Evolutionary conservation across 148 eudicot genomes (phyloP).

Genomic region (Spergularia bocconei): DNA sequence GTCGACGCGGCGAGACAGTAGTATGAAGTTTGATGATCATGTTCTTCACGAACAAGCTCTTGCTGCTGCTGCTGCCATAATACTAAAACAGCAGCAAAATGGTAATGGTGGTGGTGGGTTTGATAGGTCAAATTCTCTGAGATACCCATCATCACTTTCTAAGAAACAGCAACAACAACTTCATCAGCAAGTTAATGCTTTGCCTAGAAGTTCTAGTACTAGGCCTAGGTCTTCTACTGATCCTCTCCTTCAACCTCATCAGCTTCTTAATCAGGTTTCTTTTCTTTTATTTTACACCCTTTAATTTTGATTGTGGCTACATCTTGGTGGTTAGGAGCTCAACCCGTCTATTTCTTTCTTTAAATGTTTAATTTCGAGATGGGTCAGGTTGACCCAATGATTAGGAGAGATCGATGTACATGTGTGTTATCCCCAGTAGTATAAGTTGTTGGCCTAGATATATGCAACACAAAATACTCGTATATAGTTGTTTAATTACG

Average conservation of each 20-base stretch:
- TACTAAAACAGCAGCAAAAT: slow-evolving; percentile 50
- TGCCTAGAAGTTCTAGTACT: slow-evolving; percentile 77
- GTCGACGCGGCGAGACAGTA: slow-evolving; percentile 42
- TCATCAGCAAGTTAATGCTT: slow-evolving; percentile 10
- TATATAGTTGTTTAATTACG: no score
- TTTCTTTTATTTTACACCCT: background rate
- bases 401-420: no score
- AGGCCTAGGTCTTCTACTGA: slow-evolving; percentile 67
- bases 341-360: no score
- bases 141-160: slow-evolving; percentile 35
- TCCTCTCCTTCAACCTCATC: slow-evolving; percentile 78
- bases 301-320: background rate
- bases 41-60: slow-evolving; percentile 60
- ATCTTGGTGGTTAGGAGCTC: no score
- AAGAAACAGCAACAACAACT: slow-evolving; percentile 28
- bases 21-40: slow-evolving; percentile 32
- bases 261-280: slow-evolving; percentile 69
- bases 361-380: no score
- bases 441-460: no score
- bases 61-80: slow-evolving; percentile 60
- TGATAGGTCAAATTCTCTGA: slow-evolving; percentile 68
- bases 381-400: no score
- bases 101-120: slow-evolving; percentile 39
- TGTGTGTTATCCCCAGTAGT: no score
- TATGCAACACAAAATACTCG: no score